phyloP scores from a whole-genome alignment of 208 protist species.

The Trypanosoma mega region DNA sequence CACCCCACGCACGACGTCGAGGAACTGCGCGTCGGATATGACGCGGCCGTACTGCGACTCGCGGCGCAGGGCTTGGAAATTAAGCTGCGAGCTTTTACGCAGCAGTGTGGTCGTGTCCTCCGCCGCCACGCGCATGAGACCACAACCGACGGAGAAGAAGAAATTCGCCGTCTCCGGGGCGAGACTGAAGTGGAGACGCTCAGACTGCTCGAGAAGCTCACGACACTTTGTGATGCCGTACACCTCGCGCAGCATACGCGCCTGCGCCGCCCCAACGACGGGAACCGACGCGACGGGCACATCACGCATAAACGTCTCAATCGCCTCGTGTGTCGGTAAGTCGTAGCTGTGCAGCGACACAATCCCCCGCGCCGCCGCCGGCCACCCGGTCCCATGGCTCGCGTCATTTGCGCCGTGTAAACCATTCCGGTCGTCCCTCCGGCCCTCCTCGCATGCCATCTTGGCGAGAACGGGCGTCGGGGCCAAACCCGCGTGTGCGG shows the following conservation, averaged over 20 bases:
- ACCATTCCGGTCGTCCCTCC: too few species aligned
- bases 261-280: slow-evolving; percentile 50
- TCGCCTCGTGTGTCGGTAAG: slow-evolving; percentile 32
- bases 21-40: slow-evolving; percentile 47
- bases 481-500: slow-evolving; percentile 70
- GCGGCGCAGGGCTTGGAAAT: slow-evolving; percentile 27
- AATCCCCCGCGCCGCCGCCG: too few species aligned
- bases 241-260: slow-evolving; percentile 41
- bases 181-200: slow-evolving; percentile 53
- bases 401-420: too few species aligned
- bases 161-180: slow-evolving; percentile 37
- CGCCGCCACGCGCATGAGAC: slow-evolving; percentile 45
- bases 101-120: slow-evolving; percentile 40
- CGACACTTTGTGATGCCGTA: slow-evolving; percentile 62
- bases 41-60: slow-evolving; percentile 60
- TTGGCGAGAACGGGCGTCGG: slow-evolving; percentile 69
- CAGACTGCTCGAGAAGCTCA: slow-evolving; percentile 36
- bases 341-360: slow-evolving; percentile 22
- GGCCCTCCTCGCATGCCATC: slow-evolving; percentile 69
- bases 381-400: too few species aligned
- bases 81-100: slow-evolving; percentile 11
- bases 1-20: slow-evolving; percentile 25
- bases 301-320: slow-evolving; percentile 40
- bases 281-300: slow-evolving; percentile 61
- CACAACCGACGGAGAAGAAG: slow-evolving; percentile 45